Conservation (phyloP, 345 rosid genomes). For the Ricinus communis region DNA sequence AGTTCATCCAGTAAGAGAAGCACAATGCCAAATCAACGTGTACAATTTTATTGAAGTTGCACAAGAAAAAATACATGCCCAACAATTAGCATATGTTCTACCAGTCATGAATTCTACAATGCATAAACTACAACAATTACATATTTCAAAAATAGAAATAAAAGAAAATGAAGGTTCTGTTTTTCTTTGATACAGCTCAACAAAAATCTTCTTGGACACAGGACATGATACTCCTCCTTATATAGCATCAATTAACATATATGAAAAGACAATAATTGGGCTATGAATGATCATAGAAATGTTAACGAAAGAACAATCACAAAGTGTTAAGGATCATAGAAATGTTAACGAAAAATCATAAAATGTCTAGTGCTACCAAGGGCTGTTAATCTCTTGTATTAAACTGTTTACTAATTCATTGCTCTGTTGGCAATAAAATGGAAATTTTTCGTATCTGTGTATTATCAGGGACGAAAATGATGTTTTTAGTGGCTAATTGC, state of each 20-base stretch:
- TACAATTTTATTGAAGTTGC: conserved; percentile 44
- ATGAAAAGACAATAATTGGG: conserved; percentile 32
- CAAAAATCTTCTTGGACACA: conserved; percentile 33
- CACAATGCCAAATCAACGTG: conserved; percentile 15
- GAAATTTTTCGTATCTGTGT: too few species aligned
- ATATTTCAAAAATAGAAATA: conserved; percentile 26
- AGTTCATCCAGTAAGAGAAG: conserved; percentile 4
- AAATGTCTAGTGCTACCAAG: too few species aligned
- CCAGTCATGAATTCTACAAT: conserved; percentile 42
- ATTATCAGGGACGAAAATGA: too few species aligned
- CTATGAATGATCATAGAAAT: conserved; percentile 34
- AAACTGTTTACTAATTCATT: too few species aligned
- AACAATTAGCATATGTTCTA: conserved; percentile 44
- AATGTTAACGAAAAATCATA: conserved; percentile 46
- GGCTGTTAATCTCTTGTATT: too few species aligned
- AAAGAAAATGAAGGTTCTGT: conserved; percentile 22
- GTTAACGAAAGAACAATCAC: conserved; percentile 31
- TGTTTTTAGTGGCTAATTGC: too few species aligned
- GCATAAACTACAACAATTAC: conserved; percentile 51
- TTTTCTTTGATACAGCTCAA: conserved; percentile 27
- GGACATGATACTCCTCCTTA: conserved; percentile 26
- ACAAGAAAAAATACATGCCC: conserved; percentile 45
- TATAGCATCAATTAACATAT: conserved; percentile 35
- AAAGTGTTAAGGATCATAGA: conserved; percentile 55
- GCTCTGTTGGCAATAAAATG: too few species aligned